phyloP scores from a whole-genome alignment of 129 eudicot genomes.

The Flaveria bidentis region DNA sequence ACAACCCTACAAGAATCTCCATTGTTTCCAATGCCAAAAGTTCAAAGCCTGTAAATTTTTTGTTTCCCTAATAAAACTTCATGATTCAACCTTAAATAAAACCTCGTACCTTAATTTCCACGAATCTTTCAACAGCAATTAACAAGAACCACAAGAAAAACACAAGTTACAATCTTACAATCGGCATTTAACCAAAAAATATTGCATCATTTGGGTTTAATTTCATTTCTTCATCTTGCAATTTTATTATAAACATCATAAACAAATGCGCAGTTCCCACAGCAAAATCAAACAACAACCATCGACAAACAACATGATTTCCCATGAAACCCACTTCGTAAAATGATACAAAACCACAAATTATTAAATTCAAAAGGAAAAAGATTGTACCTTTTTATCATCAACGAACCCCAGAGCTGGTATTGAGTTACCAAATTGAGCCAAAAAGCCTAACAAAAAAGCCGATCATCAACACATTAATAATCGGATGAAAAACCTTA shows the following conservation, averaged over 20 bases:
- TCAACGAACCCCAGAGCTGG: conserved; percentile 52
- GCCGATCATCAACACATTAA: conserved; percentile 41
- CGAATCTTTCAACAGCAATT: conserved; percentile 6
- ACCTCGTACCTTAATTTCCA: conserved; percentile 10
- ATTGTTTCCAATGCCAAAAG: neutral
- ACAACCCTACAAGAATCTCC: neutral
- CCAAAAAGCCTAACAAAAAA: conserved; percentile 33
- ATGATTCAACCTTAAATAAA: conserved; percentile 17
- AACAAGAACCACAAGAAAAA: conserved; percentile 6
- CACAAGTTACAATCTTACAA: conserved; percentile 9
- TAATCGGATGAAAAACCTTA: conserved; percentile 28
- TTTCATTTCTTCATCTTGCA: neutral
- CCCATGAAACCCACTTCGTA: conserved; percentile 21
- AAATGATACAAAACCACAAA: conserved; percentile 23
- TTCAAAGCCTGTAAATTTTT: neutral
- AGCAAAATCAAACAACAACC: conserved; percentile 2
- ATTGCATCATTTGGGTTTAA: neutral
- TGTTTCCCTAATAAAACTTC: conserved; percentile 14
- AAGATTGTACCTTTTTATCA: conserved; percentile 56
- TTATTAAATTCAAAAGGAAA: neutral
- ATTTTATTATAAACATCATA: neutral
- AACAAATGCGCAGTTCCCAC: neutral
- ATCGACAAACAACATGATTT: conserved; percentile 26
- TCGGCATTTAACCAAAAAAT: neutral
- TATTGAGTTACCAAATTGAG: conserved; percentile 26